Base-by-base conservation (phyloP, 2,329 filamentous ascomycete species). In the Colletotrichum tanaceti region DNA sequence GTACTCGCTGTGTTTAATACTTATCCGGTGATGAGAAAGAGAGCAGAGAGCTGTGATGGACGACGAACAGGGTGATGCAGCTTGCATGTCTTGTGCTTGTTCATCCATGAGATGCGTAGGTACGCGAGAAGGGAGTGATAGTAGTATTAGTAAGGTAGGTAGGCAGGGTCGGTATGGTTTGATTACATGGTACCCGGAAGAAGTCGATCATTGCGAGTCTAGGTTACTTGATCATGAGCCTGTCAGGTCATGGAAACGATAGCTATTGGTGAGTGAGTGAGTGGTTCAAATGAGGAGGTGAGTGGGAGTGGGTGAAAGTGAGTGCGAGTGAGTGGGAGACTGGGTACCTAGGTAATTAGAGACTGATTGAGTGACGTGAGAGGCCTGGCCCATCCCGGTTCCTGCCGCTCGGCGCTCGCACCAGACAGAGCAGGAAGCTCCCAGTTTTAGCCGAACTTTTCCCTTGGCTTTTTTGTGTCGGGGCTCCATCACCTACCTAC, bases 401-500 rank as follows among this genome's bases (percentile, higher is more conserved):
- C 70, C 70, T 65, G 69, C 70, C 70, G 70, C 55, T 55, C 63
- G 62, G 67, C 20, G 35, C 24, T 35, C 58, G 55, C 63, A 54
- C 38, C 50, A 35, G 52, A 55, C 52, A 58, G 41, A 55, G 58
- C 67, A 57, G 57, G 58, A 49, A 66, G 63, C 65, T 65, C 65
- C 59, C 63, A 68, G 63, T 74, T 74, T 81, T 82, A 82, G 74
- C 81, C 81, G 81, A 81, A 77, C 77, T 82, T 82, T 78, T 66
- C 78, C 80, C 76, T 79, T 79, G 79, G 79, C 78, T 76, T 78
- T 80, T 82, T 81, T 81, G 79, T 78, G 60, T 58, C 63, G 60
- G 63, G 61, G 57, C 58, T 68, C 73, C 72, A 73, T 73, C 72
- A 74, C 63, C 71, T 75, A 58, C 76, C 28, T n/a, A n/a, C n/a